Percentiles rank a stretch among this genome's conserved stretches.
phyloP scores from a whole-genome alignment of 1,139 yeast genomes.

The Geotrichum restrictum region DNA sequence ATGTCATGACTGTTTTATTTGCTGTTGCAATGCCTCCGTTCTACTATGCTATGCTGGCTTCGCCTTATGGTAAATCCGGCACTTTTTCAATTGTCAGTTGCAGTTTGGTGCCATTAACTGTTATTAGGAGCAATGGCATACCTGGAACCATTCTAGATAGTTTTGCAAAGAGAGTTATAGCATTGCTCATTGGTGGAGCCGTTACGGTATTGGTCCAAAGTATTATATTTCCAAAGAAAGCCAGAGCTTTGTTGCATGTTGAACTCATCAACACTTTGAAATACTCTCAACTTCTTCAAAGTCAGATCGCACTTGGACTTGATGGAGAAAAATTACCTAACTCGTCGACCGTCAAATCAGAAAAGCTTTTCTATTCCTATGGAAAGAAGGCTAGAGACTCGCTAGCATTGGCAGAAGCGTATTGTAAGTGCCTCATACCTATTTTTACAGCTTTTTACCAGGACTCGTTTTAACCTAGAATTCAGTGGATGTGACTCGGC shows the following conservation, averaged over 20 bases:
- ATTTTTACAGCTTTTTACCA: too few relatives aligned
- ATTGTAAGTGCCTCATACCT: slow-evolving; percentile 29
- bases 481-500: slow-evolving; percentile 38
- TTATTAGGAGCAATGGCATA: slow-evolving; percentile 22
- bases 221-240: slow-evolving; percentile 46
- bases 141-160: slow-evolving; percentile 44
- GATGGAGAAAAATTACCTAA: slow-evolving; percentile 38
- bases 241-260: slow-evolving; percentile 44
- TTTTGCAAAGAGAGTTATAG: slow-evolving; percentile 49
- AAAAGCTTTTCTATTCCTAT: slow-evolving; percentile 33
- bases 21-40: slow-evolving; percentile 46
- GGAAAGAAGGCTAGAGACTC: slow-evolving; percentile 42
- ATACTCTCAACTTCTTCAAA: slow-evolving; percentile 41
- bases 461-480: background rate
- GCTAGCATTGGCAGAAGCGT: slow-evolving; percentile 43
- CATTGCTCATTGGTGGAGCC: slow-evolving; percentile 50
- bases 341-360: slow-evolving; percentile 32
- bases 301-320: slow-evolving; percentile 42
- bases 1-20: slow-evolving; percentile 45
- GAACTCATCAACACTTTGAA: slow-evolving; percentile 44
- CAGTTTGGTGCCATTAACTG: slow-evolving; percentile 42
- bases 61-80: slow-evolving; percentile 50
- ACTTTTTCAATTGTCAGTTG: slow-evolving; percentile 48
- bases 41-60: slow-evolving; percentile 43
- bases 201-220: slow-evolving; percentile 47